phyloP scores from a whole-genome alignment of 1,284 basidiomycete species.

The Inonotus hispidus region DNA sequence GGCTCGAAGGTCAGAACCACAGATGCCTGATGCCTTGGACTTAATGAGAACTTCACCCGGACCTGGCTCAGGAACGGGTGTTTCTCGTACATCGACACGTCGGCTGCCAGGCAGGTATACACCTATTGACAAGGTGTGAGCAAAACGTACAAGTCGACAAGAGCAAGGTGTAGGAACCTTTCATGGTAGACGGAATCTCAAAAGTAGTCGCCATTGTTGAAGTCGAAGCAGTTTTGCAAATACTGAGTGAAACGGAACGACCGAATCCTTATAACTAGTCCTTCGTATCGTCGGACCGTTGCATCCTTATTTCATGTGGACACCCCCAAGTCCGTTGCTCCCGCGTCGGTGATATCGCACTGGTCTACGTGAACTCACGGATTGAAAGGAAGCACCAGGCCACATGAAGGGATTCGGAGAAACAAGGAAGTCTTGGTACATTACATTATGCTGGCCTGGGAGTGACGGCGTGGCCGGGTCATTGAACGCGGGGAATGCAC shows the following conservation, averaged over 20 bases:
- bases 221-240: neutral
- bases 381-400: neutral
- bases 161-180: neutral
- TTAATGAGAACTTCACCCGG: slow-evolving; percentile 17
- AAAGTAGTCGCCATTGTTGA: neutral
- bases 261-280: neutral
- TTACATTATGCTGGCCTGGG: neutral
- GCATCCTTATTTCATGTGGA: neutral
- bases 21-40: slow-evolving; percentile 17
- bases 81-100: slow-evolving; percentile 8
- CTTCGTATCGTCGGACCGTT: neutral
- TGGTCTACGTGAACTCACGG: neutral
- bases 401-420: neutral
- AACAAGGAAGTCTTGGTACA: neutral
- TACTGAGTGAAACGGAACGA: neutral
- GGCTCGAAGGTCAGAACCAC: slow-evolving; percentile 17
- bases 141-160: neutral
- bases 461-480: neutral
- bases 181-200: slow-evolving; percentile 3
- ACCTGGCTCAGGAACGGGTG: slow-evolving; percentile 11
- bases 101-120: slow-evolving; percentile 17
- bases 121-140: neutral
- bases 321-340: neutral
- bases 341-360: neutral
- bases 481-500: neutral